Base-by-base conservation (phyloP, 768 basidiomycete species). In the Pleurotus eryngii region DNA sequence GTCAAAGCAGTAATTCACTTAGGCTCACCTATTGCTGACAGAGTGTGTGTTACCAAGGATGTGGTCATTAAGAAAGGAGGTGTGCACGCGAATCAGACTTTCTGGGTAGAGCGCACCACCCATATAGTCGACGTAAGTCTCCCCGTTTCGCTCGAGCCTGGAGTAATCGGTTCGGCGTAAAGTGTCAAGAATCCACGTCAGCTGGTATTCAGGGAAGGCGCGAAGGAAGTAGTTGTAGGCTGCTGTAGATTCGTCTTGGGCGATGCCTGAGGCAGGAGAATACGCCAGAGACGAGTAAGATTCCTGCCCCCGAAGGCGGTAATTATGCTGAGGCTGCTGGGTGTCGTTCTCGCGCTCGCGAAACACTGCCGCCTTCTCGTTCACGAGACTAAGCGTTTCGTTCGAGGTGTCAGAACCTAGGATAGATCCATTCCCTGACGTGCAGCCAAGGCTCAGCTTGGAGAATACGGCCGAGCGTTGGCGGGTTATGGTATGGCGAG, bases 71-170 rank as follows among this genome's bases (percentile, higher is more conserved):
- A 93, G 79, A 65, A 92, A 90, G 49, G 82, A 81, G 40, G 84
- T 77, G 62, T 92, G 89, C 8, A 83, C 81, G 39, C 78, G 79
- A 57, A 92, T 81, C 35, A 93, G 81, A 62, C 84, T 87, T 63
- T 90, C 87, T 9, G 91, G 91, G 61, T 90, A 90, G 35, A 92
- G 74, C 0, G 88, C 81, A 20, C 88, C 90, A 27, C 91, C 91
- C 89, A 92, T 92, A 61, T 89, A 92, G 65, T 93, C 91, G 59
- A 91, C 86, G 58, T 92, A 92, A 7, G 85, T 87, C 72, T 92
- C 89, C 5, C 82, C 82, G 7, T 74, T 72, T 11, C 77, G 79
- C 59, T 85, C 81, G 43, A 89, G 74, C 51, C 87, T 73, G 4
- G 74, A 58, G 61, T 81, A 88, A 67, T 90, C 87, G 0, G 78